Percentiles rank a stretch among this genome's conserved stretches.
Evolutionary conservation across 257 asterid species (phyloP).

Genomic region (Vinca minor): DNA sequence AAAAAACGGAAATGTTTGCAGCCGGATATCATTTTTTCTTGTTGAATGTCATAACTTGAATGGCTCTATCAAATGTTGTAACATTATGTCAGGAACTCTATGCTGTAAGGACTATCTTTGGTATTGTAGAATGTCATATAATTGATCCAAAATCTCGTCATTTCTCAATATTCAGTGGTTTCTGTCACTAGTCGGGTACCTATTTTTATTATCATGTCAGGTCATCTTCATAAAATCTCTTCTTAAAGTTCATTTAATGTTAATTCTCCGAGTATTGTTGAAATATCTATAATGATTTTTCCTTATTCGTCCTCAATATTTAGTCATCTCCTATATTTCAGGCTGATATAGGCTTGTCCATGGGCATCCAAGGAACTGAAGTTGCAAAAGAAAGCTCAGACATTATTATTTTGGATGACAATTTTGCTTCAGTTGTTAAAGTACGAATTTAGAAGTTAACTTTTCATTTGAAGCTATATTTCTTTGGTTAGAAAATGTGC

Average conservation of each 20-base stretch:
- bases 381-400: slow-evolving; percentile 98
- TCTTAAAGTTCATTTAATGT: not conserved
- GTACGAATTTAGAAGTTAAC: slow-evolving; percentile 30
- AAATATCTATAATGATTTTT: too few species aligned
- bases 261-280: not conserved
- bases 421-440: slow-evolving; percentile 89
- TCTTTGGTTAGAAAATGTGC: not conserved
- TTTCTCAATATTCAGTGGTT: too few species aligned
- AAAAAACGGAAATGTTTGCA: too few species aligned
- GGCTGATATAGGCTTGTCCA: slow-evolving; percentile 97
- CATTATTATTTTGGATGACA: slow-evolving; percentile 85
- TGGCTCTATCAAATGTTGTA: too few species aligned
- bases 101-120: too few species aligned
- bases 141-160: not conserved
- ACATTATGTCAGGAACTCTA: too few species aligned
- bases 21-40: too few species aligned
- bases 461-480: slow-evolving; percentile 2
- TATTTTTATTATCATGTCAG: not conserved
- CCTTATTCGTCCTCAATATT: slow-evolving; percentile 10
- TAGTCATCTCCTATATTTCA: slow-evolving; percentile 23
- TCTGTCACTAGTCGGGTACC: not conserved
- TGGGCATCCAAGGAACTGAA: slow-evolving; percentile 98
- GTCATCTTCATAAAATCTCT: not conserved
- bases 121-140: not conserved
- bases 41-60: too few species aligned